These are phyloP conservation scores for Amauroascus niger DNA, from an alignment of 2,329 filamentous ascomycete genomes.

Conservation along the genomic window DNA sequence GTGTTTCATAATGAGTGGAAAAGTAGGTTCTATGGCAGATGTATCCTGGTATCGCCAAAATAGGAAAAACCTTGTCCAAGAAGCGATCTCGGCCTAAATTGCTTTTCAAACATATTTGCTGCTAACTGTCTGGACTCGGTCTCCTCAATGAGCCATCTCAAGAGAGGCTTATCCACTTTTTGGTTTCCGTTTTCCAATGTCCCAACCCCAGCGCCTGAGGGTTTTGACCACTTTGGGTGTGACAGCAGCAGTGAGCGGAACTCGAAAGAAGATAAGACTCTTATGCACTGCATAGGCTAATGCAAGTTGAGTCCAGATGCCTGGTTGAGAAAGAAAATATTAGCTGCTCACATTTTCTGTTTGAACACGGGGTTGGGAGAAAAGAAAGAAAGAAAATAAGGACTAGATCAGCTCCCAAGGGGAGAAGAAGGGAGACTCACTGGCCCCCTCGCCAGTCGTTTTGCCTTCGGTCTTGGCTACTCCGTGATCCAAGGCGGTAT, in stretches of 20 bases:
- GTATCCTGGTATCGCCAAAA: background rate
- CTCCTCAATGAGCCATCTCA: too few relatives aligned
- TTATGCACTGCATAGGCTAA: constrained; percentile 97
- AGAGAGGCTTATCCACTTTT: constrained; percentile 4
- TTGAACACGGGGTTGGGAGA: background rate
- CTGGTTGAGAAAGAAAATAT: constrained; percentile 29
- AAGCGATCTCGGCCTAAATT: too few relatives aligned
- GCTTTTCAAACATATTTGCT: background rate
- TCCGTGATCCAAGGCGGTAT: constrained; percentile 6
- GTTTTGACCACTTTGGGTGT: constrained; percentile 91
- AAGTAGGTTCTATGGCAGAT: background rate
- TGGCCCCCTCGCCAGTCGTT: constrained; percentile 16
- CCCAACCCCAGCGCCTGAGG: constrained; percentile 80
- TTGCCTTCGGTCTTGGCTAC: background rate
- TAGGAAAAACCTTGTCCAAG: too few relatives aligned
- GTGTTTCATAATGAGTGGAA: background rate
- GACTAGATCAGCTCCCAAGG: background rate
- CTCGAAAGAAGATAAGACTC: constrained; percentile 91
- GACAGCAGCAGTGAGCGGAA: constrained; percentile 80
- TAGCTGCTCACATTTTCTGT: background rate
- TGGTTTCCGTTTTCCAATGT: constrained; percentile 63
- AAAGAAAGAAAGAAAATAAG: too few relatives aligned
- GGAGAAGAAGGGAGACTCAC: background rate
- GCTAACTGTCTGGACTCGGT: background rate
- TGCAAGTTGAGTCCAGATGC: constrained; percentile 73